Evolutionary conservation across 129 eudicot genomes (phyloP), one percentile per base, ranked within the genome.

Genomic region (Glebionis coronaria): DNA sequence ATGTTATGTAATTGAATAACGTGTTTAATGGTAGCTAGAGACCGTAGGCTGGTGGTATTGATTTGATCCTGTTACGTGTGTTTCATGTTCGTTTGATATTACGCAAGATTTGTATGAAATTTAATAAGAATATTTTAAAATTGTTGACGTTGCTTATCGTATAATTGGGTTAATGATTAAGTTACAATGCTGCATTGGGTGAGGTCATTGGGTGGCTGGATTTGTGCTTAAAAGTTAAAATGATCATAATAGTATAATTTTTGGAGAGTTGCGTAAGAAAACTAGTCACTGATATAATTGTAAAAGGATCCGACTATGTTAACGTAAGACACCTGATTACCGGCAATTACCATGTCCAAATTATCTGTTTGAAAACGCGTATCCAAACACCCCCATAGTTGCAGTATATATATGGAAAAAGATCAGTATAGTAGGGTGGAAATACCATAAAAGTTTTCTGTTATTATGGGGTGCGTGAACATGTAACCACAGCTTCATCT

Each of bases 1-100:
- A 14, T 49, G 5, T 35, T 20, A 57, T 64, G 25, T 73, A 49
- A 18, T 73, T 45, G 58, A 28, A 44, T 44, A 66, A 65, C 61
- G 56, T 29, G 13, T 74, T 54, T 65, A 5, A 65, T 45, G 49
- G 56, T 45, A 1, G 47, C 19, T 35, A 49, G 42, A 59, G 3
- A 59, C 40, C 4, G 1, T 12, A 56, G 66, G 49, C 13, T 31
- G 44, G 12, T 29, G n/a, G 5, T 21, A 23, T 63, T 31, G 16
- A 63, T 63, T 73, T 42, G 55, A 67, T 75, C 60, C 28, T 21
- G 40, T 61, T 61, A 16, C 40, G 9, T 19, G 42, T 0, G 19
- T 73, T 13, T 73, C 40, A 28, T 45, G 18, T 25, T 2, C 5
- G n/a, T 49, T 61, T 50, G 40, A 50, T 31, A 12, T 62, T 45